Conservation (phyloP, 352 stramenopile genomes). For the Aphanomyces euteiches region DNA sequence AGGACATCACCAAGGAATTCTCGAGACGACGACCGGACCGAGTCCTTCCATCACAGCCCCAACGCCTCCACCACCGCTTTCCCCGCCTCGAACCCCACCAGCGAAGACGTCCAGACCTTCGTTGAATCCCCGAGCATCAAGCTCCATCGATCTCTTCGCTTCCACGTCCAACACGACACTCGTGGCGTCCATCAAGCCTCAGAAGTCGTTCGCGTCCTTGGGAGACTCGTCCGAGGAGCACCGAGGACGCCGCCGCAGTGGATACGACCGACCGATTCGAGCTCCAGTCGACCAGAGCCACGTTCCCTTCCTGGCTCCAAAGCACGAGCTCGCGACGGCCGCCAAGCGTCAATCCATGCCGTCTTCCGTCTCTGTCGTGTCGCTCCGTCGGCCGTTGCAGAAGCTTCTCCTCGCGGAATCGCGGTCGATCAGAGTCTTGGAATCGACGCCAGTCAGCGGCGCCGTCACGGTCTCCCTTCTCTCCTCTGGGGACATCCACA, state of each 20-base stretch:
- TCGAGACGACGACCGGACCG: no score
- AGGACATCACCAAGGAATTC: no score
- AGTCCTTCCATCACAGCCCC: no score
- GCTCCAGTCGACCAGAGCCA: constrained; percentile 21
- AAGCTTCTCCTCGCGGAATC: constrained; percentile 9
- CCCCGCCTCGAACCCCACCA: no score
- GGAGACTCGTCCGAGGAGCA: background rate
- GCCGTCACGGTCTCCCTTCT: constrained; percentile 8
- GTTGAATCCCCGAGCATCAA: no score
- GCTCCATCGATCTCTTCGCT: no score
- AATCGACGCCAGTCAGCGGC: background rate
- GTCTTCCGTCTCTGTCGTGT: background rate
- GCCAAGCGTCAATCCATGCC: constrained; percentile 14
- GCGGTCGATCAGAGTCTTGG: background rate
- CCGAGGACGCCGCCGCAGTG: background rate
- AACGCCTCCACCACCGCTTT: no score
- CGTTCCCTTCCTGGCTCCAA: constrained; percentile 24
- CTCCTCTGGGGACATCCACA: constrained; percentile 5
- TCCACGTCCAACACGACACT: no score
- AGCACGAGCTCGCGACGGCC: background rate
- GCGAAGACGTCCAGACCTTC: no score
- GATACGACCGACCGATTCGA: background rate
- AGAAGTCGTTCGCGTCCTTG: background rate
- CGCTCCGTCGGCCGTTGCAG: constrained; percentile 10
- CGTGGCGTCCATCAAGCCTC: background rate